A percentile compares a stretch with the other conserved stretches of the same genome.
These are phyloP conservation scores for Yarrowia sp. DNA, from an alignment of 805 yeast genomes.

Conservation along the genomic window DNA sequence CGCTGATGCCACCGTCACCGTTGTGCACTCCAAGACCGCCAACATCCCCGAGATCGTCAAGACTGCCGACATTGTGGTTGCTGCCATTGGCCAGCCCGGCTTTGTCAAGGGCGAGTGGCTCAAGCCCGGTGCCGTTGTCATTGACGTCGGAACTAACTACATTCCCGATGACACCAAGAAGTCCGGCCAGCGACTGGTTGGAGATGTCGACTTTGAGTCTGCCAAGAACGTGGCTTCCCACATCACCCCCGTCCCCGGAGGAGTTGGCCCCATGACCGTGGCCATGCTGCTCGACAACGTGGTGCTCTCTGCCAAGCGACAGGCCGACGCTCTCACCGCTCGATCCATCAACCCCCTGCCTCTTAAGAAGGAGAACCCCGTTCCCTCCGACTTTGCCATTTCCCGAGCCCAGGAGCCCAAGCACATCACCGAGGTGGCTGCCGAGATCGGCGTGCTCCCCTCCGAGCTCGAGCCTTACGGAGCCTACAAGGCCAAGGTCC, in stretches of 20 bases:
- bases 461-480: slow-evolving; percentile 88
- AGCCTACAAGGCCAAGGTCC: slow-evolving; percentile 84
- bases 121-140: slow-evolving; percentile 79
- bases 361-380: slow-evolving; percentile 56
- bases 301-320: slow-evolving; percentile 69
- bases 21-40: slow-evolving; percentile 71
- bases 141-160: slow-evolving; percentile 95
- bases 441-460: slow-evolving; percentile 73
- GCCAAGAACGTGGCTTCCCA: slow-evolving; percentile 60
- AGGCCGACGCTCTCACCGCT: slow-evolving; percentile 45
- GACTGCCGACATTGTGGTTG: slow-evolving; percentile 84
- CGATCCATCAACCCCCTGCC: slow-evolving; percentile 54
- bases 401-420: slow-evolving; percentile 87
- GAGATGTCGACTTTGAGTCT: slow-evolving; percentile 82
- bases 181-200: slow-evolving; percentile 79
- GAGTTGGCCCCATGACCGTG: slow-evolving; percentile 99
- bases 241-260: slow-evolving; percentile 97
- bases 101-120: slow-evolving; percentile 85
- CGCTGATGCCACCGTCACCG: slow-evolving; percentile 80
- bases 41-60: slow-evolving; percentile 57
- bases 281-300: slow-evolving; percentile 92
- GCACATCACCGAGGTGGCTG: slow-evolving; percentile 69
- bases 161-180: slow-evolving; percentile 69
- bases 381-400: slow-evolving; percentile 87
- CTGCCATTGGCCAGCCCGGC: slow-evolving; percentile 85